Evolutionary conservation across 768 basidiomycete genomes (phyloP), one percentile per base, ranked within the genome.

Genomic region (Pleurotus tuber-regium): DNA sequence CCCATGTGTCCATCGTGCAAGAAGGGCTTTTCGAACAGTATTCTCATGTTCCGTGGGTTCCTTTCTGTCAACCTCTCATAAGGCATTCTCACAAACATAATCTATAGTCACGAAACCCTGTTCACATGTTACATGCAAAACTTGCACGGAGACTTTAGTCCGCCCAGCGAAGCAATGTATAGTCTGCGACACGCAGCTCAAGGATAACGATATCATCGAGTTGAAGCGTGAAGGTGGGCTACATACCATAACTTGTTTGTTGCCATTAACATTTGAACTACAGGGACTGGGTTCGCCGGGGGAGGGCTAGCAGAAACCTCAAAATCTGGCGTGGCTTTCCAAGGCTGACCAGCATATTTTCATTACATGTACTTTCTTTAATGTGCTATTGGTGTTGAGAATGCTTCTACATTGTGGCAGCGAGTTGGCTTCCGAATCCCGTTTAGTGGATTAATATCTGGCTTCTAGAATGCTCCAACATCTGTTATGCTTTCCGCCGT

Each of bases 221-320:
- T 66, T 98, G 33, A 86, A 85, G 62, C 80, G 95, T 54, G 97
- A 99, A 79, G 97, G 95, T 85, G 11, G 33, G 16, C 33, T 9
- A 4, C 9, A 4, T 0, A 16, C 2, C 28, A 28, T 30, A 19
- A 1, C 10, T 12, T 31, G 2, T 29, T n/a, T n/a, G n/a, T n/a
- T n/a, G n/a, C 2, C 49, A 39, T 16, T 51, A 30, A 23, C 48
- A 8, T 29, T 30, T 19, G 38, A 7, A 16, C 46, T 50, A 3
- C 50, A 92, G 90, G 92, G 21, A 98, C 95, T 8, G 94, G 95
- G 0, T 98, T 90, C 62, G 93, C 95, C 6, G 89, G 90, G 48
- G 94, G 95, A n/a, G 95, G 95, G 4, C 68, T 92, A 57, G 92
- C 93, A n/a, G 92, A 96, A 69, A 87, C 89, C 0, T 84, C 81